Evolutionary conservation across 139 green algal genomes (phyloP), one percentile per base, ranked within the genome.

Genomic region (Pseudopediastrum boryanum): DNA sequence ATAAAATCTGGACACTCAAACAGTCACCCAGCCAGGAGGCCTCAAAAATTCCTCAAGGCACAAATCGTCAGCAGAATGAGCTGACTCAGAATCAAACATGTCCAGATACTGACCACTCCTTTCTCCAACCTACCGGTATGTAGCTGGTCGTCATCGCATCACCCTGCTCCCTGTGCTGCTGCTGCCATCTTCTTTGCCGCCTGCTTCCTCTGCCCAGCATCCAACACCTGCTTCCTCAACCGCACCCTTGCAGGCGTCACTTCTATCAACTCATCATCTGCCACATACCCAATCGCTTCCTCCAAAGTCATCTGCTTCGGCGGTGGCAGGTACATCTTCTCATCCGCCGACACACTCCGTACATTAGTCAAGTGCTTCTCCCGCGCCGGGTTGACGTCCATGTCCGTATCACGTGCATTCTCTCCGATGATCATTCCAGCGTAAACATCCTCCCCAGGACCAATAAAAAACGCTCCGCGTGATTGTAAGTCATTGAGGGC

Each of bases 321-420:
- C 9, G 94, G 91, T 27, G 77, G 54, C 44, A 97, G 84, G 36
- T 62, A 67, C 27, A 96, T 73, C 69, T 90, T 93, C 43, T 98
- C 94, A 10, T 98, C 94, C 1, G 83, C 84, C 16, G 74, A 64
- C 21, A 87, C 80, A n/a, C 75, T 85, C 16, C 94, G 85, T 39
- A 98, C 86, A 68, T 98, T 98, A 39, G 84, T 94, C 21, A 95
- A 86, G 81, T 96, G 90, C 91, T 98, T 98, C 70, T 92, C 93
- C 1, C 88, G 85, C 5, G 90, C 84, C 0, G 92, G 88, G 85
- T 98, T 98, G 0, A 96, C 87, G 51, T 96, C 89, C 54, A 97
- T 59, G 61, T 94, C 88, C 0, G 88, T 68, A 38, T 94, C 90
- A 8, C 86, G 77, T 25, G 38, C 87, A 84, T 94, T 78, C 81